phyloP scores from a whole-genome alignment of 345 rosid species.

The Lumnitzera racemosa region DNA sequence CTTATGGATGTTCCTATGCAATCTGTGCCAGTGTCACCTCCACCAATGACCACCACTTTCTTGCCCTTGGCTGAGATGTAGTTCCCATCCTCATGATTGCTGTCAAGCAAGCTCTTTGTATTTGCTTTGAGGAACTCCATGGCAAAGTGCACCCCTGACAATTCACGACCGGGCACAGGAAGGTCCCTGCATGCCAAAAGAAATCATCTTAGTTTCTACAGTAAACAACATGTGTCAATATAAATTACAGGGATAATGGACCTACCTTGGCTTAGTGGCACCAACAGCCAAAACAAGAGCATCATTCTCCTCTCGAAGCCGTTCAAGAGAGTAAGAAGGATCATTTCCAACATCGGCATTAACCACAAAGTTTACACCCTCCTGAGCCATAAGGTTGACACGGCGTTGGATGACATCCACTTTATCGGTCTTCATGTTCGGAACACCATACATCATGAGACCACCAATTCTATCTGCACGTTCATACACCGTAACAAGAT shows the following conservation, averaged over 20 bases:
- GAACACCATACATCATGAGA: slow-evolving; percentile 99
- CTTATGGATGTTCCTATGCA: slow-evolving; percentile 97
- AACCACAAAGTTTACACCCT: slow-evolving; percentile 84
- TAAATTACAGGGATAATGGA: not conserved
- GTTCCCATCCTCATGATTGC: slow-evolving; percentile 68
- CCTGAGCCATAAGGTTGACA: slow-evolving; percentile 82
- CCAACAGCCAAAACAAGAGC: slow-evolving; percentile 91
- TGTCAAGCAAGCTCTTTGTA: slow-evolving; percentile 97
- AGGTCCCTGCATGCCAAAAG: slow-evolving; percentile 76
- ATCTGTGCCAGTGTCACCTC: slow-evolving; percentile 99
- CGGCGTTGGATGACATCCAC: slow-evolving; percentile 86
- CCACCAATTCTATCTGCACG: slow-evolving; percentile 99
- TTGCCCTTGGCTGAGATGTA: slow-evolving; percentile 89
- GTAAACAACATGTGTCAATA: not conserved
- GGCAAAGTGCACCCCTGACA: slow-evolving; percentile 92
- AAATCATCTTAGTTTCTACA: not conserved
- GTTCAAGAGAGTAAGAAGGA: slow-evolving; percentile 62
- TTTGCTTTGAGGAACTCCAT: slow-evolving; percentile 97
- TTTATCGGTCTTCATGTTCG: slow-evolving; percentile 99
- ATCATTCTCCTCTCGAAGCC: slow-evolving; percentile 69
- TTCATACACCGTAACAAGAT: slow-evolving; percentile 85
- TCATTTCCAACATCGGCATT: slow-evolving; percentile 86
- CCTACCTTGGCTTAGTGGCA: slow-evolving; percentile 91
- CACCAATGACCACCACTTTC: slow-evolving; percentile 95
- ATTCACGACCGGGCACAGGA: slow-evolving; percentile 83